Evolutionary conservation across 306 rosid genomes (phyloP), one percentile per base, ranked within the genome.

Genomic region (Potentilla sterilis): DNA sequence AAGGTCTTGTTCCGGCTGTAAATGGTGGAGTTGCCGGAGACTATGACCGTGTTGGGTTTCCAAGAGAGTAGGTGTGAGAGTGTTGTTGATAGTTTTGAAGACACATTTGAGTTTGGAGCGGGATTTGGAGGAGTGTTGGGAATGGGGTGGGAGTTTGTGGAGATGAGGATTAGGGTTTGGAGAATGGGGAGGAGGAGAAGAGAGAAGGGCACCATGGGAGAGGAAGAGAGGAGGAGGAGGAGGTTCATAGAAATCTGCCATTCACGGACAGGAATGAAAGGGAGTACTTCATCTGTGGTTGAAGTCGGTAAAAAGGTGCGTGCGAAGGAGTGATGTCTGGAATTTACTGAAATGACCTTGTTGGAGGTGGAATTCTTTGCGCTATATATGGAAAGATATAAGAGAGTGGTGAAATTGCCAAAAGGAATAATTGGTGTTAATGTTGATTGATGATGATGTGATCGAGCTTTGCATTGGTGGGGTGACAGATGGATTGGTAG

Each of bases 1-100:
- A 92, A 90, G 7, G 91, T 89, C 5, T 32, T 13, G 70, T 92
- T 89, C 12, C 65, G 72, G 67, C 94, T 90, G 3, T 1, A 49
- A 24, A 87, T 66, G 5, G 86, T 93, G 19, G 67, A 3, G 82
- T 79, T 85, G 34, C 82, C 87, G 28, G 19, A 16, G 2, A 85
- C 6, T 16, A 88, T 1, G 16, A 88, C 83, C 34, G 44, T 19
- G n/a, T 18, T 42, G 37, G 55, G 34, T 8, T 54, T 38, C 64
- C 4, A 18, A 54, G 21, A 37, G 9, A 18, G 63, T 7, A 59
- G 1, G 51, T 67, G 67, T 55, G 42, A 65, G 49, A 67, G 12
- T 28, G 73, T 22, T 24, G 34, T 2, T 10, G 48, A 3, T 15
- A 3, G 52, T 44, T 9, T 16, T 0, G 64, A 51, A 57, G 62